phyloP scores from a whole-genome alignment of 768 basidiomycete genomes.

The Leucosporidium creatinivorum region DNA sequence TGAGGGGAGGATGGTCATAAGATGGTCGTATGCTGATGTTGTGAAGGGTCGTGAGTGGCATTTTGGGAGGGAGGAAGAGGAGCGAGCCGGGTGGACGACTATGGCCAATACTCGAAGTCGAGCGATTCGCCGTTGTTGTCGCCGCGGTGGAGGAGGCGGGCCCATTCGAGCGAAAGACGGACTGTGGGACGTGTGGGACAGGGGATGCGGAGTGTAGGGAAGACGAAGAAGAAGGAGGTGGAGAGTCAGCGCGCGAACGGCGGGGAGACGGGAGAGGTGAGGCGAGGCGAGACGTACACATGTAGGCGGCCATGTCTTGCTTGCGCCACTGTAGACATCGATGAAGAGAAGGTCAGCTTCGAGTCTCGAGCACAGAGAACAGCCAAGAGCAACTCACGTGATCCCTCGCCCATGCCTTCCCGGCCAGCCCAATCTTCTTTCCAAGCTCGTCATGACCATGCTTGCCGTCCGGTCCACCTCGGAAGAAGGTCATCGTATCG shows the following conservation, averaged over 20 bases:
- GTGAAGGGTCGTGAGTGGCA: no score
- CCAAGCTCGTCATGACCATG: constrained; percentile 58
- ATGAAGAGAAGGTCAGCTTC: background rate
- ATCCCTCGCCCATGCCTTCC: constrained; percentile 40
- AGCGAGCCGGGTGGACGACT: no score
- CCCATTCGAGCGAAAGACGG: constrained; percentile 35
- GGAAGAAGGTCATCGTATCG: constrained; percentile 58
- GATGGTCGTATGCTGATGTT: no score
- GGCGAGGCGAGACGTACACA: no score
- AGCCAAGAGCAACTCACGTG: background rate
- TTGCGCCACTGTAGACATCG: background rate
- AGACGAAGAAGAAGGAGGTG: background rate
- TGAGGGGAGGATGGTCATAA: no score
- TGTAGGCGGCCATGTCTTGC: constrained; percentile 1
- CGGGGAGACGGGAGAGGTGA: background rate
- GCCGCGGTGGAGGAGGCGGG: constrained; percentile 32
- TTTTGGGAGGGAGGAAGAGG: no score
- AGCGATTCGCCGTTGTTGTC: constrained; percentile 3
- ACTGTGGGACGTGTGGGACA: constrained; percentile 13
- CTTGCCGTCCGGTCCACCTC: constrained; percentile 53
- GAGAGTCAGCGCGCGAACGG: background rate
- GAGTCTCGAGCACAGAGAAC: background rate
- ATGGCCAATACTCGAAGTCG: no score
- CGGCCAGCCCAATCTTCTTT: constrained; percentile 51
- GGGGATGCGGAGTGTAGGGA: background rate